A percentile compares a stretch with the other conserved stretches of the same genome.
phyloP scores from a whole-genome alignment of 2,329 filamentous ascomycete species.

The Curvularia lunata region DNA sequence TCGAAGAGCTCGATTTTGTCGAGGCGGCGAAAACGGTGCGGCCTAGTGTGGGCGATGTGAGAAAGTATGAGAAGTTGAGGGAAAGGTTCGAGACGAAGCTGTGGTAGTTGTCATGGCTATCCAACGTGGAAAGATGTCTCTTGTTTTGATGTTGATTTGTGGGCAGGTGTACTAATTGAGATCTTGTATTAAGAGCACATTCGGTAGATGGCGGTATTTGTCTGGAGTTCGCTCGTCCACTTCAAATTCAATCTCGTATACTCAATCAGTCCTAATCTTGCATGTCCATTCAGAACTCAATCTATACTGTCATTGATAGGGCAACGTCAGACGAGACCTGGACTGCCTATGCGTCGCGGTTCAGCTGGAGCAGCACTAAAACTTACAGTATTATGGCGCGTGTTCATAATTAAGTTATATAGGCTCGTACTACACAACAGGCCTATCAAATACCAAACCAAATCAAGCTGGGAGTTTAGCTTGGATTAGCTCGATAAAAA shows the following conservation, averaged over 20 bases:
- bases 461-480: too few relatives aligned
- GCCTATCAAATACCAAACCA: too few relatives aligned
- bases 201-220: neutral
- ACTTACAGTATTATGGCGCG: too few relatives aligned
- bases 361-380: too few relatives aligned
- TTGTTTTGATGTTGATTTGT: neutral
- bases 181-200: neutral
- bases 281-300: too few relatives aligned
- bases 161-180: neutral
- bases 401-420: too few relatives aligned
- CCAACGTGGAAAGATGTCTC: neutral
- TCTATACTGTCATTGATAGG: too few relatives aligned
- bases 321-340: too few relatives aligned
- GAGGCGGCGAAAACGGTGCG: constrained; percentile 52
- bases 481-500: too few relatives aligned
- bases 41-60: constrained; percentile 63
- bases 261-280: too few relatives aligned
- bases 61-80: constrained; percentile 62
- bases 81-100: constrained; percentile 52
- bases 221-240: neutral
- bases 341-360: too few relatives aligned
- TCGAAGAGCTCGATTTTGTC: constrained; percentile 58
- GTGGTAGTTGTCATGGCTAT: neutral
- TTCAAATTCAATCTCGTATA: neutral
- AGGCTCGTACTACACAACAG: too few relatives aligned